Evolutionary conservation across 768 basidiomycete genomes (phyloP), one percentile per base, ranked within the genome.

Genomic region (Melanogaster broomeanus): DNA sequence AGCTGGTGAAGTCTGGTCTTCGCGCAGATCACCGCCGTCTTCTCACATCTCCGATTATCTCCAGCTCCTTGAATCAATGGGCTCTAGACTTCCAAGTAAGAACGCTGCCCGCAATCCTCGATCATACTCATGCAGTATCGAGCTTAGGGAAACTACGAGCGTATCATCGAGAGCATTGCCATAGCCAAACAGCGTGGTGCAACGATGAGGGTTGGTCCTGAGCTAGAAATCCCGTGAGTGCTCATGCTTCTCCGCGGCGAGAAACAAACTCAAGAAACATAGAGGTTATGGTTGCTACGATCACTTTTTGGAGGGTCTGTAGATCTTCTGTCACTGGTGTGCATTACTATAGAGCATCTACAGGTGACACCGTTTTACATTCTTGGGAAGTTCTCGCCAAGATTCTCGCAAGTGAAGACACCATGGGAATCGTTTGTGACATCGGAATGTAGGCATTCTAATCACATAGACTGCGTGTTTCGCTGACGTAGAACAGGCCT

Each of bases 301-400:
- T 65, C 96, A 98, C 62, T 99, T 98, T 66, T 77, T 98, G 0
- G 97, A 99, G 77, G 96, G 96, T 92, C 48, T 10, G 41, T 49
- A 11, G 6, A 6, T 42, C 19, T 13, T 42, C 4, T 7, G 24
- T 52, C 28, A 35, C 15, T 24, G 46, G 41, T 21, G 11, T 31
- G 18, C 42, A 27, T 33, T 21, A 27, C 49, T 37, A 42, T 8
- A 12, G 45, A 37, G 21, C 19, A 31, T 42, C 37, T 40, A 19
- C 64, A 98, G 96, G 96, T 41, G 97, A 99, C 64, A 99, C 96
- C 9, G 83, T 89, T 41, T 78, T 97, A 16, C 97, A 99, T 70
- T 95, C 97, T 2, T 98, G 95, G 96, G 95, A 99, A 71, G 90
- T 96, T 6, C 80, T 99, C 16, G 90, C 87, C n/a, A 90, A 91